These are phyloP conservation scores for Thelonectria olida DNA, from an alignment of 2,329 filamentous ascomycete genomes.

Conservation along the genomic window DNA sequence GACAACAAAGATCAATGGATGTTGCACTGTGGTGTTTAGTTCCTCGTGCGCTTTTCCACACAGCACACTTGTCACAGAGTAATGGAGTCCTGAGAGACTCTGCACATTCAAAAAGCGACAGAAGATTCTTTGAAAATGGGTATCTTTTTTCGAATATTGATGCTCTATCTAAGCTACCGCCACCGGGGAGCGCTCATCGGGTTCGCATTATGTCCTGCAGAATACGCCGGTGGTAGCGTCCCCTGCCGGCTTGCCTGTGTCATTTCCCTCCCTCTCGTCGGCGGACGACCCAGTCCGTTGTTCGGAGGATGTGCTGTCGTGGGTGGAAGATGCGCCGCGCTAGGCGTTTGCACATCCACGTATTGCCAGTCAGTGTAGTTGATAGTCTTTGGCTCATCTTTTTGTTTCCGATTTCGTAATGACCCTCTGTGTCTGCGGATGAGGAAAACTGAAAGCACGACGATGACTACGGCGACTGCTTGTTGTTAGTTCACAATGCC, in stretches of 20 bases:
- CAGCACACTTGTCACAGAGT: too few relatives aligned
- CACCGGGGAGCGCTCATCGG: not conserved
- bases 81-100: too few relatives aligned
- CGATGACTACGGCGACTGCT: not conserved
- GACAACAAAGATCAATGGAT: too few relatives aligned
- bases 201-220: not conserved
- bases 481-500: not conserved
- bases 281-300: not conserved
- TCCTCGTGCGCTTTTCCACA: too few relatives aligned
- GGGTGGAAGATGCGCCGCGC: not conserved
- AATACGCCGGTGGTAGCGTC: not conserved
- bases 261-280: not conserved
- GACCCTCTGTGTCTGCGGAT: not conserved
- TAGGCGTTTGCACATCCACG: not conserved
- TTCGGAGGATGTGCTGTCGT: not conserved
- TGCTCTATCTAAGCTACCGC: too few relatives aligned
- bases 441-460: slow-evolving; percentile 1
- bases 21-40: too few relatives aligned
- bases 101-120: too few relatives aligned
- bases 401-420: not conserved
- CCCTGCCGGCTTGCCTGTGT: not conserved
- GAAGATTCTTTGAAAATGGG: too few relatives aligned
- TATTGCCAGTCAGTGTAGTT: slow-evolving; percentile 1
- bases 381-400: not conserved
- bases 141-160: too few relatives aligned